These are phyloP conservation scores for Ustilago crameri DNA, from an alignment of 1,284 basidiomycete species.

Conservation along the genomic window DNA sequence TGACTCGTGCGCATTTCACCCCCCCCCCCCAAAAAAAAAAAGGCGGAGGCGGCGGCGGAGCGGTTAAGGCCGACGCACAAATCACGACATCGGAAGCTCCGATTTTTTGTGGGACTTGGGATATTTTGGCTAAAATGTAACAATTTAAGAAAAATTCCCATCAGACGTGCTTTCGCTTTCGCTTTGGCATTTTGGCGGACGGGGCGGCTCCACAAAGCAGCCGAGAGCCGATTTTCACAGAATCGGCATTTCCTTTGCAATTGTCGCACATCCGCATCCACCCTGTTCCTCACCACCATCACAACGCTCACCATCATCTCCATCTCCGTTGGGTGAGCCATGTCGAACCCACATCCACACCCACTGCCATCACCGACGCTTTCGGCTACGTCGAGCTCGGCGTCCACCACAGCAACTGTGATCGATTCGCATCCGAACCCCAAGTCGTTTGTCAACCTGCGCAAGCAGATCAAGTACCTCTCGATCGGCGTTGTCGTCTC, in stretches of 20 bases:
- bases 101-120: too few relatives aligned
- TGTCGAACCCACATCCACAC: not conserved
- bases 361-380: conserved; percentile 18
- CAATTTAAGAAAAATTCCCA: too few relatives aligned
- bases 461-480: conserved; percentile 54
- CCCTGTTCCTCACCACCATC: not conserved
- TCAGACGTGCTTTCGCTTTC: too few relatives aligned
- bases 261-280: too few relatives aligned
- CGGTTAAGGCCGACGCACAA: not conserved
- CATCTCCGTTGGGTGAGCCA: not conserved
- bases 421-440: conserved; percentile 28
- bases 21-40: too few relatives aligned
- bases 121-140: too few relatives aligned
- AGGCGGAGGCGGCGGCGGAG: too few relatives aligned
- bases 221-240: conserved; percentile 1
- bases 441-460: conserved; percentile 38
- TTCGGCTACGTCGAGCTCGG: conserved; percentile 21
- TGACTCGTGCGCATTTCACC: too few relatives aligned
- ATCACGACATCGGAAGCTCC: conserved; percentile 2
- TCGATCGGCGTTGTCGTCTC: conserved; percentile 22
- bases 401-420: conserved; percentile 30
- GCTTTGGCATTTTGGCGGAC: too few relatives aligned
- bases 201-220: not conserved
- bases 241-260: not conserved
- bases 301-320: not conserved